Base-by-base conservation (phyloP, 2,329 filamentous ascomycete species). In the Ophiostoma sp. region DNA sequence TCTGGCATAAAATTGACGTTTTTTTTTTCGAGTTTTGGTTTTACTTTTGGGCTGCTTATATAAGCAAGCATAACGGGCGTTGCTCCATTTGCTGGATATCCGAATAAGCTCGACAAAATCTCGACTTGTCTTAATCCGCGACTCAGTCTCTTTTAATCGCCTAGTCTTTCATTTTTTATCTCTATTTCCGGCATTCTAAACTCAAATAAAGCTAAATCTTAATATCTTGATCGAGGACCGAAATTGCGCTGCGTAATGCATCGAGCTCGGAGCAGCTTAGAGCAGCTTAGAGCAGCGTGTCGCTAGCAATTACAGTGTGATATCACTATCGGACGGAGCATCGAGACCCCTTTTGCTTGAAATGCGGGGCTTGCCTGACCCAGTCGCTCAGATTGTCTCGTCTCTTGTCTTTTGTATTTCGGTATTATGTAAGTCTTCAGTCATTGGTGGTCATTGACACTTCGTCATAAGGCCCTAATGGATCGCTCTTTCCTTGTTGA, bases 401-500 rank as follows among this genome's bases (percentile, higher is more conserved):
- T 48, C 4, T 41, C 8, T 41, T 13, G 3, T 6, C 17, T 20
- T 2, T 20, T 48, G 44, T 48, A 48, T n/a, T 44, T 48, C 20
- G 6, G 15, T 31, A 62, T 62, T 62, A 33, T 33, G 13, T 62
- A 62, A 62, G 27, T 10, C 13, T 62, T 23, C 27, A 62, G 57
- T 62, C 57, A 62, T 60, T 23, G 15, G n/a, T n/a, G 10, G 17
- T n/a, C 2, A n/a, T 48, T 48, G 44, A 8, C 36, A 27, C 52
- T 57, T 57, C 62, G 33, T 65, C 62, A 62, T 62, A 13, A 31
- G 23, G 23, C 2, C 20, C 48, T n/a, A 2, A 17, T 54, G 48
- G 54, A 60, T 60, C 57, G 57, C 57, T 57, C 52, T 20, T 62
- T 62, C 57, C 57, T 33, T 62, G 57, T 33, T 62, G 57, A 57